Percentiles rank a stretch among this genome's conserved stretches.
These are phyloP conservation scores for Leccinum broughii DNA, from an alignment of 768 basidiomycete species.

Conservation along the genomic window DNA sequence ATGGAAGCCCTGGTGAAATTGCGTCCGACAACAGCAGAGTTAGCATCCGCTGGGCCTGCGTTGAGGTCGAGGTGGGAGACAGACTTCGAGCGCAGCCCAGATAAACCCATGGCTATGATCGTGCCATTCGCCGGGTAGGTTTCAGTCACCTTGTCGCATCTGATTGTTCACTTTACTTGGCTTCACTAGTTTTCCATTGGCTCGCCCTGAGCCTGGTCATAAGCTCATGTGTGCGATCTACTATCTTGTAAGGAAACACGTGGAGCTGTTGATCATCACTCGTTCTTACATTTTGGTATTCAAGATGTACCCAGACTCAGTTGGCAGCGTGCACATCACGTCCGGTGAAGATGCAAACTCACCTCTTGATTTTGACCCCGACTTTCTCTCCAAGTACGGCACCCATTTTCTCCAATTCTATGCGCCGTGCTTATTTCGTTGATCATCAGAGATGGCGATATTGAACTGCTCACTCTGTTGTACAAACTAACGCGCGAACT, in stretches of 20 bases:
- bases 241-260: constrained; percentile 31
- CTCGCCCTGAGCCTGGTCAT: constrained; percentile 13
- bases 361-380: constrained; percentile 45
- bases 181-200: constrained; percentile 27
- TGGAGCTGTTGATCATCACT: neutral
- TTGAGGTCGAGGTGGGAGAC: constrained; percentile 52
- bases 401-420: neutral
- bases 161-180: neutral
- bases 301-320: constrained; percentile 45
- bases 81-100: constrained; percentile 49
- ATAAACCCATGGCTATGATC: constrained; percentile 54
- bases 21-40: constrained; percentile 48
- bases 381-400: constrained; percentile 42
- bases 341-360: constrained; percentile 42
- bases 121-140: constrained; percentile 43
- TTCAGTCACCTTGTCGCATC: neutral
- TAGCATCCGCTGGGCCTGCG: constrained; percentile 44
- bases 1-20: constrained; percentile 57
- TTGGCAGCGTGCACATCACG: constrained; percentile 50
- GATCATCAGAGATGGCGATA: constrained; percentile 31
- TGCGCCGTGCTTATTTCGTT: neutral
- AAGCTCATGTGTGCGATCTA: constrained; percentile 33
- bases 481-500: constrained; percentile 60
- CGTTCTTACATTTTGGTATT: constrained; percentile 1
- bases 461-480: constrained; percentile 47